A percentile compares a stretch with the other conserved stretches of the same genome.
phyloP scores from a whole-genome alignment of 2,329 filamentous ascomycete genomes.

The Leptoxyphium fumago region DNA sequence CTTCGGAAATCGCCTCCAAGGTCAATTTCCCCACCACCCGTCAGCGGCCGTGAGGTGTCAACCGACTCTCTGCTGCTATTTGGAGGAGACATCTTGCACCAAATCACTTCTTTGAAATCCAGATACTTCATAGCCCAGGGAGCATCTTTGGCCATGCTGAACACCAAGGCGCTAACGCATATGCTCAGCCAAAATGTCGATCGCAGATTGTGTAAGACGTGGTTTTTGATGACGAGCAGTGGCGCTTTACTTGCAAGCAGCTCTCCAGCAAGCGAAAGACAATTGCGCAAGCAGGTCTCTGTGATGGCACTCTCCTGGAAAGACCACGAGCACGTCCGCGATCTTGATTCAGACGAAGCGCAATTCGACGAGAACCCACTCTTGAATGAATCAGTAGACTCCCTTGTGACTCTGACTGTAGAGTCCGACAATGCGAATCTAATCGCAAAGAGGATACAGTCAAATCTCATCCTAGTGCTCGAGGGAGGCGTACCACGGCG shows the following conservation, averaged over 20 bases:
- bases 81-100: too few relatives aligned
- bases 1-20: too few relatives aligned
- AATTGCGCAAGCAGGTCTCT: constrained; percentile 34
- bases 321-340: constrained; percentile 22
- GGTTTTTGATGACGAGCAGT: constrained; percentile 36
- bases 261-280: constrained; percentile 32
- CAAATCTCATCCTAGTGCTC: constrained; percentile 31
- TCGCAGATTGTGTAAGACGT: constrained; percentile 26
- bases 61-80: too few relatives aligned
- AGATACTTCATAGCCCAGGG: too few relatives aligned
- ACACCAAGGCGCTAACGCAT: constrained; percentile 27
- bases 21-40: too few relatives aligned
- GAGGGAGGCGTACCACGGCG: constrained; percentile 33
- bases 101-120: too few relatives aligned
- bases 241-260: constrained; percentile 36
- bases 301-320: constrained; percentile 36
- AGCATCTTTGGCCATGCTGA: constrained; percentile 23
- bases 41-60: too few relatives aligned
- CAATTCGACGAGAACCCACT: constrained; percentile 3
- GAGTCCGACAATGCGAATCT: constrained; percentile 32
- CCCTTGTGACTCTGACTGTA: constrained; percentile 31
- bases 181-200: constrained; percentile 29
- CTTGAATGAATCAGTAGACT: constrained; percentile 1
- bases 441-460: constrained; percentile 31
- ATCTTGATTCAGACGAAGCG: constrained; percentile 1